phyloP scores from a whole-genome alignment of 2,329 filamentous ascomycete species.

The Aureobasidium sp. region DNA sequence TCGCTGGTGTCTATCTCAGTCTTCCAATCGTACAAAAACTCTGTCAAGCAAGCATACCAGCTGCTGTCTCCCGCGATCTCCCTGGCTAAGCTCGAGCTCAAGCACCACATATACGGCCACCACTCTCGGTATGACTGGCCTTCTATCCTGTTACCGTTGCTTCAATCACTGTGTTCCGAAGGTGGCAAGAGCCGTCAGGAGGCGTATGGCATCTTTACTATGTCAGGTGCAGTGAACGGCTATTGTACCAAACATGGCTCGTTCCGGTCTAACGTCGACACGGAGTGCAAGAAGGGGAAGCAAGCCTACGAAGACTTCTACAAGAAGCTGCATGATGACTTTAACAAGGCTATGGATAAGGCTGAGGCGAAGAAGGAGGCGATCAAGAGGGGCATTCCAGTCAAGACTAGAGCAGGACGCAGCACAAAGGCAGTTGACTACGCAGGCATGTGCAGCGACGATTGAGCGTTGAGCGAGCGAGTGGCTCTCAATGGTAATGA shows the following conservation, averaged over 20 bases:
- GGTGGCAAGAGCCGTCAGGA: not conserved
- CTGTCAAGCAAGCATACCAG: not conserved
- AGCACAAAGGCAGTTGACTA: slow-evolving; percentile 2
- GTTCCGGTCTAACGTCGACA: not conserved
- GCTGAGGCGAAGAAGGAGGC: not conserved
- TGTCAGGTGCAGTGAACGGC: not conserved
- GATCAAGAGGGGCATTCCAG: not conserved
- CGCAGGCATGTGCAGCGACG: not conserved
- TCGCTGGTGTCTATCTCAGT: not conserved
- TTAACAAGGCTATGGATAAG: not conserved
- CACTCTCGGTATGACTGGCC: not conserved
- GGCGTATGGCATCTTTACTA: not conserved
- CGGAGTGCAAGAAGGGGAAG: not conserved
- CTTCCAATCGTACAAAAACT: not conserved
- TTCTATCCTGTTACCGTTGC: not conserved
- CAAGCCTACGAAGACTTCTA: not conserved
- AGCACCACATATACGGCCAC: not conserved
- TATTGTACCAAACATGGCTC: not conserved
- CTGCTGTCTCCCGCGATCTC: not conserved
- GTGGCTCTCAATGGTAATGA: not conserved
- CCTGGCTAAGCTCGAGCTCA: not conserved
- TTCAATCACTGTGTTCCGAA: not conserved
- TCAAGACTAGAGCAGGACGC: not conserved
- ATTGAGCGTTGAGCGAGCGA: not conserved
- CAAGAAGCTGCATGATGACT: not conserved